Base-by-base conservation (phyloP, 2,329 filamentous ascomycete genomes). In the Xylariaceae sp. region DNA sequence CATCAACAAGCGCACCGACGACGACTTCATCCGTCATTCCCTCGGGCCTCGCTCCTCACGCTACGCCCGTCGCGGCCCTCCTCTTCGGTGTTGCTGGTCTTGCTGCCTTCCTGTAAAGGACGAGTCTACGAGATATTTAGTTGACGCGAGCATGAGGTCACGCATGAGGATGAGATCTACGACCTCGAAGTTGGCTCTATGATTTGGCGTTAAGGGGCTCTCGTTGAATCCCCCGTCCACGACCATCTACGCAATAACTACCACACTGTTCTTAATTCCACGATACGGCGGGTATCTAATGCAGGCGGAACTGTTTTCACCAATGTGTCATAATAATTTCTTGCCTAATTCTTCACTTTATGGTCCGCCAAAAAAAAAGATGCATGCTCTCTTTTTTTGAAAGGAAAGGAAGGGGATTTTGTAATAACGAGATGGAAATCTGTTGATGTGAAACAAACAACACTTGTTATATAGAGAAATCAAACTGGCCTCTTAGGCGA, bases 71-170 rank as follows among this genome's bases (percentile, higher is more conserved):
- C 3, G 69, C 67, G 8, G 63, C 68, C 10, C 57, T 73, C 2
- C 51, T 71, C 23, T 66, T 68, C 34, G 68, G 68, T 9, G 67
- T 67, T 37, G 69, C 68, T 11, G 71, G 70, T 18, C 51, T 71
- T 18, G 67, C 64, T 11, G 63, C 61, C n/a, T 15, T 72, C 50
- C 59, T 72, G 30, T 72, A 57, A 64, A 58, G 23, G 23, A 30
- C 23, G 5, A 30, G 23, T 30, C 5, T 30, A 30, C 23, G 5
- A 5, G 4, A 30, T 30, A 30, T 4, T 30, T 30, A 30, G 23
- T 30, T 30, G 23, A 42, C 37, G 37, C 37, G 9, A 13, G 13
- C 37, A 42, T 3, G 37, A 42, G 37, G 13, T 13, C 6, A 30
- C 23, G 23, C 23, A 7, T 15, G 8, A 52, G 9, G 8, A 18